A percentile compares a stretch with the other conserved stretches of the same genome.
phyloP scores from a whole-genome alignment of 805 yeast genomes.

The Yamadazyma sp. region DNA sequence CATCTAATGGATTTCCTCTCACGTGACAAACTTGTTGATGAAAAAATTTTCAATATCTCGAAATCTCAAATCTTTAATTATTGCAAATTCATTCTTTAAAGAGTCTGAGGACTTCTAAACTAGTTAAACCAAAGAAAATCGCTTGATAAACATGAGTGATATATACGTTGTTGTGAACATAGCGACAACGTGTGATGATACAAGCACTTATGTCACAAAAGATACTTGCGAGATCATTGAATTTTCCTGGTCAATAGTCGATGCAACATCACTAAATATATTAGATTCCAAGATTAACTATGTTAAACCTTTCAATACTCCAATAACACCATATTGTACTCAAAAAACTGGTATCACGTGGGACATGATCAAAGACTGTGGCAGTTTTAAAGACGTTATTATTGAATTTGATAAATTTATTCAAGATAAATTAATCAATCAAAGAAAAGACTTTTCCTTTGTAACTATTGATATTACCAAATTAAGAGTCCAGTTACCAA shows the following conservation, averaged over 20 bases:
- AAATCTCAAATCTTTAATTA: neutral
- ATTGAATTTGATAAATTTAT: conserved; percentile 49
- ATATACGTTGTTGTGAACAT: conserved; percentile 59
- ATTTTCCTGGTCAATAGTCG: conserved; percentile 63
- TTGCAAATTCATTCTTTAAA: too few relatives aligned
- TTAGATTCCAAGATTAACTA: conserved; percentile 43
- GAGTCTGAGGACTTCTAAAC: too few relatives aligned
- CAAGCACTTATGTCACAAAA: conserved; percentile 52
- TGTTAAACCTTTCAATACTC: conserved; percentile 62
- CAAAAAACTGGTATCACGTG: conserved; percentile 52
- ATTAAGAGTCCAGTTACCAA: conserved; percentile 69
- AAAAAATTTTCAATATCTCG: neutral
- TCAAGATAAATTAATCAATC: conserved; percentile 39
- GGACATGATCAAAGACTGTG: conserved; percentile 59
- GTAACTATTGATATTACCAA: conserved; percentile 69
- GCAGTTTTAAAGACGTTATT: conserved; percentile 63
- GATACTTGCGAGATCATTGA: conserved; percentile 70
- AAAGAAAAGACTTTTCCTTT: conserved; percentile 55
- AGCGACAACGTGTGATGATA: conserved; percentile 67
- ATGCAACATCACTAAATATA: conserved; percentile 47
- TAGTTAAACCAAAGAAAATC: neutral
- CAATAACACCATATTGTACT: conserved; percentile 59
- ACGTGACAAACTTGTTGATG: conserved; percentile 1
- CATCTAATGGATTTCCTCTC: too few relatives aligned
- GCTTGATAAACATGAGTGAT: conserved; percentile 39